Evolutionary conservation across 768 basidiomycete species (phyloP).

Genomic region (Mycena sanguinolenta): DNA sequence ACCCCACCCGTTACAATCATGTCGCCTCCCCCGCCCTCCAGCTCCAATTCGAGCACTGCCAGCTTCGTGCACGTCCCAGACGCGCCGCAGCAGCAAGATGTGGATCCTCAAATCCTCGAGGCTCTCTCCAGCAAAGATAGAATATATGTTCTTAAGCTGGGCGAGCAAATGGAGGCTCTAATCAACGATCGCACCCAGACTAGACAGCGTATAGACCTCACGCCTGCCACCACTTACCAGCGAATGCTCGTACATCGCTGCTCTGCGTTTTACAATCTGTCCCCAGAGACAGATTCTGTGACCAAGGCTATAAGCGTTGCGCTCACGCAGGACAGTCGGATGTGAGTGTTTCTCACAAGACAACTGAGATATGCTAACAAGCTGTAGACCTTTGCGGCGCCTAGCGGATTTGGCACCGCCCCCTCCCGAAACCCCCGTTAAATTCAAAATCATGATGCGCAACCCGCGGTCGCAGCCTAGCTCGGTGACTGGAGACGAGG

Average conservation of each 20-base stretch:
- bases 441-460: slow-evolving; percentile 91
- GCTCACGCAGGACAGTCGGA: slow-evolving; percentile 74
- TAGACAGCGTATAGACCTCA: slow-evolving; percentile 76
- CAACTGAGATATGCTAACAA: slow-evolving; percentile 36
- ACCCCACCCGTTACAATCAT: slow-evolving; percentile 35
- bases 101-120: slow-evolving; percentile 86
- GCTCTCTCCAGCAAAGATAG: slow-evolving; percentile 91
- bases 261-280: slow-evolving; percentile 83
- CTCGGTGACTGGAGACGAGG: slow-evolving; percentile 82
- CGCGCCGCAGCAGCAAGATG: slow-evolving; percentile 53
- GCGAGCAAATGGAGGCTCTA: slow-evolving; percentile 85
- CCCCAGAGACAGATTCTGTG: slow-evolving; percentile 74
- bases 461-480: slow-evolving; percentile 78
- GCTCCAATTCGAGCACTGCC: slow-evolving; percentile 33
- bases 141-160: slow-evolving; percentile 89
- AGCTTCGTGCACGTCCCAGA: slow-evolving; percentile 36
- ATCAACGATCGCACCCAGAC: slow-evolving; percentile 73
- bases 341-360: slow-evolving; percentile 64
- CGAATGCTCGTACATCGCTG: slow-evolving; percentile 89
- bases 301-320: slow-evolving; percentile 75
- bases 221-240: slow-evolving; percentile 84
- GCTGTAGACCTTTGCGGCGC: slow-evolving; percentile 73
- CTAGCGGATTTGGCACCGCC: slow-evolving; percentile 84
- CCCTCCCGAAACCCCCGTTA: slow-evolving; percentile 76
- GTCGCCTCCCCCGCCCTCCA: slow-evolving; percentile 32